A percentile compares a stretch with the other conserved stretches of the same genome.
Conservation (phyloP, 2,329 filamentous ascomycete species). For the Diaporthe velutina region DNA sequence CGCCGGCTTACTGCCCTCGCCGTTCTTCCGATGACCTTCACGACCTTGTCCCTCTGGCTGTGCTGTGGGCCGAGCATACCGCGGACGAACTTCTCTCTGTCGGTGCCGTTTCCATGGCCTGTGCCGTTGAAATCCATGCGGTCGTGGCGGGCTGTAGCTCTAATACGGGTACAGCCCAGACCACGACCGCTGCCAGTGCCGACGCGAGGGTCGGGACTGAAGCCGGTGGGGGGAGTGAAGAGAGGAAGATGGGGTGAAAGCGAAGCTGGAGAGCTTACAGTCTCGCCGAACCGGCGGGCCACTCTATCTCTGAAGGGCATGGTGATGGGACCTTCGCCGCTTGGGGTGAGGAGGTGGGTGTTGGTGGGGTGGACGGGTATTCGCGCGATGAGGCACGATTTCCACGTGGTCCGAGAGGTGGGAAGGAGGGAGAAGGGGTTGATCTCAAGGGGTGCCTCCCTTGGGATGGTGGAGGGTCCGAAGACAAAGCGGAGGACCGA, state of each 20-base stretch:
- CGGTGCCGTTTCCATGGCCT: neutral
- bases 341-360: neutral
- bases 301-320: constrained; percentile 52
- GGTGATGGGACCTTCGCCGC: constrained; percentile 29
- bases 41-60: neutral
- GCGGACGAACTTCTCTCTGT: constrained; percentile 11
- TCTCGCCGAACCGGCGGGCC: constrained; percentile 62
- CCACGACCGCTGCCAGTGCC: constrained; percentile 28
- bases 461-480: constrained; percentile 10
- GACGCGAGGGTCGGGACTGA: constrained; percentile 17
- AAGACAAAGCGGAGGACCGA: neutral
- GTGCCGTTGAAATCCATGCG: neutral
- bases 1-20: neutral
- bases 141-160: constrained; percentile 29
- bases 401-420: constrained; percentile 9
- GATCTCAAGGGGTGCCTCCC: neutral
- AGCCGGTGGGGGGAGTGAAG: constrained; percentile 31
- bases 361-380: neutral
- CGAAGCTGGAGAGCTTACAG: constrained; percentile 51
- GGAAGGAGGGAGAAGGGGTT: neutral
- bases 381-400: neutral
- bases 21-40: neutral
- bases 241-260: constrained; percentile 42
- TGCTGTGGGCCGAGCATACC: constrained; percentile 29
- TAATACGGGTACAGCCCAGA: constrained; percentile 25